Conservation (phyloP, 805 yeast species). For the Candida rishiriensis region DNA sequence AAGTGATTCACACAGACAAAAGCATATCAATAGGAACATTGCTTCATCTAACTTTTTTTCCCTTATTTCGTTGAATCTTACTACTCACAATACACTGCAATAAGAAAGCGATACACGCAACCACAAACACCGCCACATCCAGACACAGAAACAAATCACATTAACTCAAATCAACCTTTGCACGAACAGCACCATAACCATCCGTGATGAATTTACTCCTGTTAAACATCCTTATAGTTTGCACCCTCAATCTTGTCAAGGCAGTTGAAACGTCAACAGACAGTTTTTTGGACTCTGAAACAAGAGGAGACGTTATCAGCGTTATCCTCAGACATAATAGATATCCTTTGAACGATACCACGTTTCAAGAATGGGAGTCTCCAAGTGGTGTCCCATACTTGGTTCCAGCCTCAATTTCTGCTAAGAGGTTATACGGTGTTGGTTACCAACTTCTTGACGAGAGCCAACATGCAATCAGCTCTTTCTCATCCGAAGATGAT, state of each 20-base stretch:
- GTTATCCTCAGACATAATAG: constrained; percentile 19
- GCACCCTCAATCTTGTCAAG: not conserved
- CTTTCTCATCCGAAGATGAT: constrained; percentile 4
- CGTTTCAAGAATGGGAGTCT: constrained; percentile 25
- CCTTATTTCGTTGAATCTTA: too few species aligned
- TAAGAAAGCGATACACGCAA: too few species aligned
- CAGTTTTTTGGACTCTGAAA: constrained; percentile 4
- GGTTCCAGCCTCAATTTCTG: constrained; percentile 15
- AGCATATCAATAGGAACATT: too few species aligned
- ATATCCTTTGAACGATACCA: constrained; percentile 8
- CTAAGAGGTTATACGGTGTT: not conserved
- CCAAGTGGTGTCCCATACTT: constrained; percentile 22
- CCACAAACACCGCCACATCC: too few species aligned
- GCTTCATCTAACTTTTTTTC: too few species aligned
- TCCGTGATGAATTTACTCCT: not conserved
- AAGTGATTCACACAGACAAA: too few species aligned
- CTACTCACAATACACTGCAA: too few species aligned
- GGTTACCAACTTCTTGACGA: constrained; percentile 13
- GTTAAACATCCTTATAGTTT: not conserved
- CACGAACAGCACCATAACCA: not conserved
- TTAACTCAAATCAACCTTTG: not conserved
- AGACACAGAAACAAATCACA: not conserved
- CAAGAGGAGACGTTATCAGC: constrained; percentile 11
- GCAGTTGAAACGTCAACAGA: not conserved
- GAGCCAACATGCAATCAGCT: constrained; percentile 1